Conservation (phyloP, 495 filamentous ascomycete species). For the Tuber magnatum region DNA sequence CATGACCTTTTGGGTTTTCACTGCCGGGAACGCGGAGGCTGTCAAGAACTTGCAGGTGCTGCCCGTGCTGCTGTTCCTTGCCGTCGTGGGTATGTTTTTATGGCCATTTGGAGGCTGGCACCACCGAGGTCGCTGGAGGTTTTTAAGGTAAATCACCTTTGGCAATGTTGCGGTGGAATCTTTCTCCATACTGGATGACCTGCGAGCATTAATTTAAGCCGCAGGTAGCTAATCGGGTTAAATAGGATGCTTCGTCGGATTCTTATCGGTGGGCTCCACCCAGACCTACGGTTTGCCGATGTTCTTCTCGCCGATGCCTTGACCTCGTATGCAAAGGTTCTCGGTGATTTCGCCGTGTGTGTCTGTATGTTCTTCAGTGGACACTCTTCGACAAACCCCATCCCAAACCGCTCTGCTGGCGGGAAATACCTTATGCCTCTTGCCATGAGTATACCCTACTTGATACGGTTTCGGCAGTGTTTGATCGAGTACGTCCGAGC, state of each 20-base stretch:
- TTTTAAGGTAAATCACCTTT: slow-evolving; percentile 52
- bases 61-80: slow-evolving; percentile 68
- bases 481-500: slow-evolving; percentile 78
- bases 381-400: slow-evolving; percentile 62
- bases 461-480: slow-evolving; percentile 87
- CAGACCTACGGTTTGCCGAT: slow-evolving; percentile 61
- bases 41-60: slow-evolving; percentile 72
- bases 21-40: slow-evolving; percentile 56
- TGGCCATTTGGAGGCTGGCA: slow-evolving; percentile 65
- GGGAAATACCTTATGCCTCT: slow-evolving; percentile 67
- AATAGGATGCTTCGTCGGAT: slow-evolving; percentile 37
- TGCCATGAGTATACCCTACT: slow-evolving; percentile 69
- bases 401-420: slow-evolving; percentile 71
- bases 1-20: slow-evolving; percentile 72
- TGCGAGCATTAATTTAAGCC: slow-evolving; percentile 43
- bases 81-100: slow-evolving; percentile 62
- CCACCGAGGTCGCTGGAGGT: slow-evolving; percentile 63
- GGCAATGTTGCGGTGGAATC: slow-evolving; percentile 50
- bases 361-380: slow-evolving; percentile 80
- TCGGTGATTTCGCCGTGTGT: slow-evolving; percentile 81
- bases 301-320: slow-evolving; percentile 89
- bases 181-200: slow-evolving; percentile 74
- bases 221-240: background rate
- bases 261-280: slow-evolving; percentile 37
- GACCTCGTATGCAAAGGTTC: slow-evolving; percentile 85